Percentiles rank a stretch among this genome's conserved stretches.
Evolutionary conservation across 2,329 filamentous ascomycete genomes (phyloP).

Genomic region (Blumeria hordei): DNA sequence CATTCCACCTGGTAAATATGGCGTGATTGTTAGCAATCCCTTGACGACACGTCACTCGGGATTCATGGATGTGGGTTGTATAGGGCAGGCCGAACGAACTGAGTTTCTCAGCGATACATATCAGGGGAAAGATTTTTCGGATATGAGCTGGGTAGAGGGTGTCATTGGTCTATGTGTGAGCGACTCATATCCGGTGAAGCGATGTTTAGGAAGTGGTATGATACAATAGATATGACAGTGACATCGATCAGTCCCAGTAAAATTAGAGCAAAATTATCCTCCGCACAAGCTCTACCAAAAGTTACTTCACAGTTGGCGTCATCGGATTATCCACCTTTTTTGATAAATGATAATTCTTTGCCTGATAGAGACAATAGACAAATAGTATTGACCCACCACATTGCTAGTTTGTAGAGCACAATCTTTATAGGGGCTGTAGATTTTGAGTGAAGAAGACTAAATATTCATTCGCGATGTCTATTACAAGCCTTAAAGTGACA

Average conservation of each 20-base stretch:
- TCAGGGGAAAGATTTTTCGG: constrained; percentile 13
- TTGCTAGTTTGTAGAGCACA: no score
- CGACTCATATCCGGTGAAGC: constrained; percentile 16
- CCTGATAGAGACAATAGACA: no score
- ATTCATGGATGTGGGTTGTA: constrained; percentile 15
- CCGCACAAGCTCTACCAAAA: no score
- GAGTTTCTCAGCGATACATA: constrained; percentile 17
- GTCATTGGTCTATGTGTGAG: constrained; percentile 17
- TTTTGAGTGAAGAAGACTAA: no score
- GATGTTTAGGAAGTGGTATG: constrained; percentile 17
- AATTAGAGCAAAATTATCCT: not conserved
- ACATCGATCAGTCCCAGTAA: not conserved
- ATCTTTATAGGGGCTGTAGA: no score
- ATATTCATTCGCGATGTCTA: no score
- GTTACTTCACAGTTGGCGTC: no score
- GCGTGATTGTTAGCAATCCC: constrained; percentile 18
- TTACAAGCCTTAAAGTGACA: no score
- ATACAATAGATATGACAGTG: not conserved
- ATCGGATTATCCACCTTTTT: no score
- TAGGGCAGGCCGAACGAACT: constrained; percentile 12
- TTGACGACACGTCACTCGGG: constrained; percentile 16
- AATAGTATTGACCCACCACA: no score
- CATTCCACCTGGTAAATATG: constrained; percentile 17
- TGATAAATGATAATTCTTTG: no score
- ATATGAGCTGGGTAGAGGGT: constrained; percentile 19